phyloP scores from a whole-genome alignment of 73 alveolate genomes.

The Paramecium tetraurelia region DNA sequence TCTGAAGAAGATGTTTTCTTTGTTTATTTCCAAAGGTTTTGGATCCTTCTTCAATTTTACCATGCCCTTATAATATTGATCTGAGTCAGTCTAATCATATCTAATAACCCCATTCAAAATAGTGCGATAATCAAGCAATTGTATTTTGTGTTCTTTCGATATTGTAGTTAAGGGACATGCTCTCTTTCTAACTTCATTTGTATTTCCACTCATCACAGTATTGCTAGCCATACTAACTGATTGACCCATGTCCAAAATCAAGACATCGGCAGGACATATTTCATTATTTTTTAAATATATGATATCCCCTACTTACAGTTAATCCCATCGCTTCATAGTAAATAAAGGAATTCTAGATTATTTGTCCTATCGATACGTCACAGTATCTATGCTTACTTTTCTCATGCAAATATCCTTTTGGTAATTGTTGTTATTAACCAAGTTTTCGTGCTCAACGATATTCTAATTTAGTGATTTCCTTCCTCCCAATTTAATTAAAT shows the following conservation, averaged over 20 bases:
- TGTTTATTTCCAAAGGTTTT: conserved; percentile 20
- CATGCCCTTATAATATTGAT: conserved; percentile 45
- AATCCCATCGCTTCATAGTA: conserved; percentile 7
- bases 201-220: conserved; percentile 30
- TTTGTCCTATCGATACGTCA: not conserved
- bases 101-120: conserved; percentile 48
- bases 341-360: not conserved
- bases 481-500: not conserved
- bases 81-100: conserved; percentile 28
- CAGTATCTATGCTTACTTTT: not conserved
- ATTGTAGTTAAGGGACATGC: conserved; percentile 53
- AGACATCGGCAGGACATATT: conserved; percentile 64
- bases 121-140: conserved; percentile 41
- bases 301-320: conserved; percentile 52
- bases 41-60: conserved; percentile 63
- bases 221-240: not conserved
- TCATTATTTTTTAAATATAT: conserved; percentile 56
- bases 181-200: conserved; percentile 54
- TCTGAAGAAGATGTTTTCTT: conserved; percentile 49
- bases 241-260: conserved; percentile 45
- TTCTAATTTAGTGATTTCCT: not conserved
- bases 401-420: not conserved
- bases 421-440: not conserved
- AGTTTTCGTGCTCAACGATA: not conserved
- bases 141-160: not conserved